These are phyloP conservation scores for Vitis vinifera DNA, from an alignment of 164 flowering plant genomes.

Conservation along the genomic window ASM3070453v1 NC_081822.1:19005501-19006000, in stretches of 20 bases:
- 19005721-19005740: conserved; percentile 16
- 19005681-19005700: conserved; percentile 26
- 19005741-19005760: no score
- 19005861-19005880: conserved; percentile 12
- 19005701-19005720: conserved; percentile 21
- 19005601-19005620: conserved; percentile 18
- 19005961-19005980: background rate
- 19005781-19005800: background rate
- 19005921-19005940: conserved; percentile 7
- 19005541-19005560: conserved; percentile 11
- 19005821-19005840: no score
- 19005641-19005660: conserved; percentile 23
- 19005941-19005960: conserved; percentile 5
- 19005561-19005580: conserved; percentile 29
- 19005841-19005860: background rate
- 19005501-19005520: conserved; percentile 19
- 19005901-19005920: conserved; percentile 10
- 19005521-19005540: conserved; percentile 17
- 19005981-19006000: no score
- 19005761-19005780: background rate
- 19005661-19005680: conserved; percentile 19
- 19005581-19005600: conserved; percentile 26
- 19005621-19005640: conserved; percentile 8
- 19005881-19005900: conserved; percentile 4
- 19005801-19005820: background rate